Base-by-base conservation (phyloP, 192 early-diverging fungal genomes). In the Linnemannia elongata region DNA sequence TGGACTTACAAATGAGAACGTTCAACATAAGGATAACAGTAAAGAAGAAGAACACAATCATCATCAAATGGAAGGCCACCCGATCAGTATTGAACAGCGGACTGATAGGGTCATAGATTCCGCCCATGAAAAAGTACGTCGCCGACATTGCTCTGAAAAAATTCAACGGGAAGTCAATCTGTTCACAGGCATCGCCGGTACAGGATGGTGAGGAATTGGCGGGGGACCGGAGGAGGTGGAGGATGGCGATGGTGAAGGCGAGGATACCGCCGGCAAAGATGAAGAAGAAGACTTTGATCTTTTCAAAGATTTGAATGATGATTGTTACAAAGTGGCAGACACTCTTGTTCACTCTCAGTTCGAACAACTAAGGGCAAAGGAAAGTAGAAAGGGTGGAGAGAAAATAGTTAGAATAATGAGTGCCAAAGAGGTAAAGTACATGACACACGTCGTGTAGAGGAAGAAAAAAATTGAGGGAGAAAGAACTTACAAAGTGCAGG, bases 271-370 rank as follows among this genome's bases (percentile, higher is more conserved):
- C 70, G 6, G 84, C 84, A 73, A 86, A 81, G 49, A 86, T 86
- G 22, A 86, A 69, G 79, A 86, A 86, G 75, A 86, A 86, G 36
- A 77, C 78, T 18, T 33, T 38, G 60, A 86, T 86, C 70, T 74
- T 33, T 6, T 27, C n/a, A 4, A 81, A 36, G 42, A 60, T 38
- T 49, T 81, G 36, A 24, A 73, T 18, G 20, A 86, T 86, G 39
- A 86, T 74, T 1, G 84, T 86, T 0, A 81, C 84, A 60, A 63
- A 80, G 47, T 80, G 76, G 33, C 83, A 85, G 2, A 85, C 74
- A 13, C 47, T 76, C 69, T 80, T 76, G 35, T 76, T 47, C 13
- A 85, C 74, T 27, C 83, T 33, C 12, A 85, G 78, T 24, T 85
- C 83, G 45, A 85, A 85, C 30, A 85, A 39, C 83, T 85, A 76